These are phyloP conservation scores for Colletotrichum destructivum DNA, from an alignment of 2,329 filamentous ascomycete species.

Conservation along the genomic window DNA sequence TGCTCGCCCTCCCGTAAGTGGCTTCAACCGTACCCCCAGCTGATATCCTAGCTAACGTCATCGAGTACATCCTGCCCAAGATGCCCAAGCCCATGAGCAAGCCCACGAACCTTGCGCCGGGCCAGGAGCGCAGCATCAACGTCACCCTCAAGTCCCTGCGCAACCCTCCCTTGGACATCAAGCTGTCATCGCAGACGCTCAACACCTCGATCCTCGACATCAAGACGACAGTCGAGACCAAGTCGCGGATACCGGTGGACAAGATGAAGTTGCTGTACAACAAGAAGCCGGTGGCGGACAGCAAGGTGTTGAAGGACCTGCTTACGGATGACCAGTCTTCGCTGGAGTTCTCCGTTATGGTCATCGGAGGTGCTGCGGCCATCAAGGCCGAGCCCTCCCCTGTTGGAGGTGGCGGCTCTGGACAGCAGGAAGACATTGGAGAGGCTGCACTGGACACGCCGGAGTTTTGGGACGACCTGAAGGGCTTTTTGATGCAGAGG, in stretches of 20 bases:
- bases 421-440: slow-evolving; percentile 41
- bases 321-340: slow-evolving; percentile 68
- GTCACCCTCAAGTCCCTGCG: slow-evolving; percentile 83
- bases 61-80: slow-evolving; percentile 80
- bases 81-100: slow-evolving; percentile 72
- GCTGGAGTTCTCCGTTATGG: slow-evolving; percentile 89
- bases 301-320: slow-evolving; percentile 83
- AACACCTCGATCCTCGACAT: slow-evolving; percentile 85
- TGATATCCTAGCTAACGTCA: slow-evolving; percentile 8
- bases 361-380: slow-evolving; percentile 78
- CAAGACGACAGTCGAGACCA: slow-evolving; percentile 77
- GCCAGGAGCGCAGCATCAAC: slow-evolving; percentile 66
- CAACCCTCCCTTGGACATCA: slow-evolving; percentile 79
- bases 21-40: slow-evolving; percentile 30
- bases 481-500: slow-evolving; percentile 84
- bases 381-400: slow-evolving; percentile 58
- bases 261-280: slow-evolving; percentile 90
- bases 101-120: slow-evolving; percentile 64
- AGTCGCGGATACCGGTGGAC: slow-evolving; percentile 75
- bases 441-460: slow-evolving; percentile 75
- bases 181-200: slow-evolving; percentile 73
- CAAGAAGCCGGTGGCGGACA: slow-evolving; percentile 87
- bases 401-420: slow-evolving; percentile 48
- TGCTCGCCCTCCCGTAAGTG: slow-evolving; percentile 80
- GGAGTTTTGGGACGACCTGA: slow-evolving; percentile 90